Base-by-base conservation (phyloP, 176 grass and related monocot species). In the Musa troglodytarum region DNA sequence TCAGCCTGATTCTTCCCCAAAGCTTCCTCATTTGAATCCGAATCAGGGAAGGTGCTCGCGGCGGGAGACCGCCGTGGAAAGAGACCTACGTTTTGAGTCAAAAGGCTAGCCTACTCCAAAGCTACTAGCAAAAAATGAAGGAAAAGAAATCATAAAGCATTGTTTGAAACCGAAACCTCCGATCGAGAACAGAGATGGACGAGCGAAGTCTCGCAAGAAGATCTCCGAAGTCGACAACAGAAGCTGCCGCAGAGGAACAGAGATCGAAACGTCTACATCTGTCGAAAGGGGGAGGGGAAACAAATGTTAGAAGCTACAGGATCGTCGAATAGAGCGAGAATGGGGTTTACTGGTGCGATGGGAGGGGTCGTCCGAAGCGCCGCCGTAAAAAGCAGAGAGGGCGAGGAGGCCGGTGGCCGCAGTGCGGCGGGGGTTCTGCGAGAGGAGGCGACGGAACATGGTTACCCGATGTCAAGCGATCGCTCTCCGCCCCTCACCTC, bases 1-100 rank as follows among this genome's bases (percentile, higher is more conserved):
- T 87, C 89, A 76, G 81, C 82, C 23, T 79, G 26, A 26, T 68
- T 85, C 72, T 79, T 77, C 80, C 14, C 78, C n/a, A 85, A 62
- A 49, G n/a, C 53, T 50, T 79, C 68, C 68, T 29, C 28, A 52
- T 11, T 72, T 12, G 43, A 51, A 15, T 15, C 70, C 58, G 54
- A 23, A 54, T 55, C 25, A 50, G 65, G 58, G 49, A 28, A 0
- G 9, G 74, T 10, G 75, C 52, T 69, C 54, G 50, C 28, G 53
- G 58, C 24, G n/a, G 53, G 67, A 25, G 50, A 72, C 69, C 74
- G 65, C 16, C 16, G 25, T n/a, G 63, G 12, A 17, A 50, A 59
- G 69, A 53, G 67, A 20, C 49, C 79, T 82, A 81, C 0, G 76
- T 71, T 34, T 20, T 19, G 13, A 34, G 21, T 3, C 34, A 43